Conservation (phyloP, 192 early-diverging fungal species). For the Phlyctochytrium bullatum region DNA sequence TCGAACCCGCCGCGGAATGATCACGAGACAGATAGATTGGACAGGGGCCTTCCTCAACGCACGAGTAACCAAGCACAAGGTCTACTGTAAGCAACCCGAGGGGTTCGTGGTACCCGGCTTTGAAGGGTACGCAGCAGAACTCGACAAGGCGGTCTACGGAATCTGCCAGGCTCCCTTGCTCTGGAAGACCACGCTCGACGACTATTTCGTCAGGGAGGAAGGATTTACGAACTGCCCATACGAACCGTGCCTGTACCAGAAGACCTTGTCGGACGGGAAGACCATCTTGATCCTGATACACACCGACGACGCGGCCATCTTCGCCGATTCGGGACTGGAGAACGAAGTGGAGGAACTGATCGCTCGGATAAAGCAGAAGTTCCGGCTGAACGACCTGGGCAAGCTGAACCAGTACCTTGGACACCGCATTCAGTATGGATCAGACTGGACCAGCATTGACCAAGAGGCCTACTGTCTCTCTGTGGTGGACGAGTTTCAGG, state of each 20-base stretch:
- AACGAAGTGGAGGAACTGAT: not conserved
- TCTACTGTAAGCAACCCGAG: conserved; percentile 29
- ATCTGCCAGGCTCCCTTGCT: conserved; percentile 21
- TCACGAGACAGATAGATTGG: conserved; percentile 19
- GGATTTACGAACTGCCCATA: not conserved
- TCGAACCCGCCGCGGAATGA: not conserved
- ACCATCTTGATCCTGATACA: not conserved
- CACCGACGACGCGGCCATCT: not conserved
- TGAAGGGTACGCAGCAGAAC: not conserved
- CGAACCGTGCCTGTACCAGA: conserved; percentile 21
- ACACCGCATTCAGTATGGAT: not conserved
- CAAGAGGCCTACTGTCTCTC: conserved; percentile 12
- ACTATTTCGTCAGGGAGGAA: not conserved
- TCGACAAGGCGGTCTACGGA: conserved; percentile 26
- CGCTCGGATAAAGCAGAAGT: not conserved
- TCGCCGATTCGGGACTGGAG: not conserved
- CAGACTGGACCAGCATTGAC: not conserved
- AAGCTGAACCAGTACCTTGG: not conserved
- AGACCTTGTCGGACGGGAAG: not conserved
- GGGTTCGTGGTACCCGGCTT: conserved; percentile 2
- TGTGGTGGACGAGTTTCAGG: conserved; percentile 4
- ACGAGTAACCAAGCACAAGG: conserved; percentile 6
- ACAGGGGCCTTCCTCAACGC: conserved; percentile 31
- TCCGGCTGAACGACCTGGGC: not conserved
- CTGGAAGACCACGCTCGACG: conserved; percentile 25